Evolutionary conservation across 2,329 filamentous ascomycete species (phyloP), one percentile per base, ranked within the genome.

Genomic region (Penicillium brasilianum): DNA sequence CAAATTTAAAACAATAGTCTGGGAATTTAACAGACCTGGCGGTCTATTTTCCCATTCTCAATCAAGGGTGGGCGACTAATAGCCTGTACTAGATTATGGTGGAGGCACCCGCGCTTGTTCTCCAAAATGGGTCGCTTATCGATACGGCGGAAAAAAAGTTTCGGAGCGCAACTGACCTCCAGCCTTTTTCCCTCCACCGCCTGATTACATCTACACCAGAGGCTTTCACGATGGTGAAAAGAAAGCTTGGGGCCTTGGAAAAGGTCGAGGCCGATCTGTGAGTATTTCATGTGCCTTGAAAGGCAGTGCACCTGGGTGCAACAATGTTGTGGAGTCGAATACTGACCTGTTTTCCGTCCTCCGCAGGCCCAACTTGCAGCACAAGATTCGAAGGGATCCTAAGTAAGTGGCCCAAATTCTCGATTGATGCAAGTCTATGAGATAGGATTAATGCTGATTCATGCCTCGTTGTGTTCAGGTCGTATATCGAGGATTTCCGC

Each of bases 241-340:
- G 93, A 77, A 96, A 95, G 81, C 86, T 97, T 61, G 92, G 91
- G 58, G 93, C 93, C 63, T 88, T 97, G 78, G 93, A 97, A 81
- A 97, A 97, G 85, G 88, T 97, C 69, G 93, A 97, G 75, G 93
- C 93, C 36, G 92, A 96, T 78, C 83, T 96, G 85, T 90, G 76
- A 65, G 87, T 68, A n/a, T 16, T 28, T 20, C 49, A 51, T 52
- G 3, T 41, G 41, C n/a, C 18, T n/a, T 20, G 11, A 58, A 32
- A 28, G 48, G 51, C 48, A 28, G 44, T 54, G 62, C 62, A 50
- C 60, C 60, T 52, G 44, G 28, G 43, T 30, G 50, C 43, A 18
- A 53, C 55, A 37, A 64, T 55, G 57, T 59, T 63, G 69, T 43
- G 22, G 62, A 58, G 51, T 46, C 36, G 30, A 62, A 55, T 66